Evolutionary conservation across 805 yeast genomes (phyloP), one percentile per base, ranked within the genome.

Genomic region (Grigorovia jiainica): DNA sequence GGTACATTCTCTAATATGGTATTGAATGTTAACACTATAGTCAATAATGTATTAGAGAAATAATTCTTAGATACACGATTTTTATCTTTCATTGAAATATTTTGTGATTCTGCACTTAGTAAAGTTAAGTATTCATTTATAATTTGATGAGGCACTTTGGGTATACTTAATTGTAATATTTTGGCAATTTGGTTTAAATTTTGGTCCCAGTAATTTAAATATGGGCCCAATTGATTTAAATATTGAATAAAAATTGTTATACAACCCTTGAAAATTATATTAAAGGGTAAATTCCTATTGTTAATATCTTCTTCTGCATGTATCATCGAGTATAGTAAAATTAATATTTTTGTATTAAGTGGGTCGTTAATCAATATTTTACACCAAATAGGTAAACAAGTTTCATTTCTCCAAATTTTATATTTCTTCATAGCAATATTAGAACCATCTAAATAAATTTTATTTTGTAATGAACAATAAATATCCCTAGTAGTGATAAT

Each of bases 381-480:
- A 9, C 17, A 24, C 56, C 56, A 54, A 2, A 53, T 34, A 3
- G 63, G 61, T n/a, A 58, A 23, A 38, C 53, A 53, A 19, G 40
- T 36, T 3, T 41, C 24, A 7, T 32, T 9, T 40, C 45, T 50
- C 63, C 63, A 58, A n/a, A 31, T 38, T 1, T 36, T 17, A 41
- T 57, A 55, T 6, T 41, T 24, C 5, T 31, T 31, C 1, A 9
- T n/a, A 1, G 52, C 49, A 3, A 36, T 25, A 7, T 59, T 57
- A 3, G 48, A 40, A 15, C 46, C 58, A 46, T 60, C 65, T 11
- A 58, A 27, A 37, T 50, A 59, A 7, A 38, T 34, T 3, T 13
- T 15, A 4, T 25, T 25, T 37, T 60, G 63, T 7, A 60, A 40
- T 2, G 11, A 8, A 7, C 27, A 15, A 36, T 55, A 56, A 17